These are phyloP conservation scores for Dittrichia graveolens DNA, from an alignment of 129 eudicot species.

Conservation along the genomic window DNA sequence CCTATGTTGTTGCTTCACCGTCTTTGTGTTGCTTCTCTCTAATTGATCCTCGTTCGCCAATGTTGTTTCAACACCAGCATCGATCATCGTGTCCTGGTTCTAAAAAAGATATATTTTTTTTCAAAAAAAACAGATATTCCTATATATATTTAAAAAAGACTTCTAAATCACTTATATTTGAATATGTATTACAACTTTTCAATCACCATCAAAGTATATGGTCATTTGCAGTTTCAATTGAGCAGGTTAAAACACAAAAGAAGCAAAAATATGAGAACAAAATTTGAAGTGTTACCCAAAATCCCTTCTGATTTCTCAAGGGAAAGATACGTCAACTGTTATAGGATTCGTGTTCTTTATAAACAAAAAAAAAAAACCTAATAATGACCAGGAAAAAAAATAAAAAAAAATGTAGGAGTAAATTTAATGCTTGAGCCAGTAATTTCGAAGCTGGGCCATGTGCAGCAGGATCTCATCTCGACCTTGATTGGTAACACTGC, in stretches of 20 bases:
- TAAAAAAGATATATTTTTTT: no score
- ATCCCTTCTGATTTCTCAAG: not conserved
- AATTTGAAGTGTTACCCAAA: not conserved
- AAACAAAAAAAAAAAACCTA: not conserved
- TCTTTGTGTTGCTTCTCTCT: no score
- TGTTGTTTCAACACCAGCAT: no score
- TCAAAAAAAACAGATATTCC: no score
- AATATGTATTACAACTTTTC: no score
- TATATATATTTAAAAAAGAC: no score
- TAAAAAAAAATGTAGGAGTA: not conserved
- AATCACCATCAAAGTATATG: not conserved
- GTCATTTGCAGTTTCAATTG: not conserved
- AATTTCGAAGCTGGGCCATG: slow-evolving; percentile 88
- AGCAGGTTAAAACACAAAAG: not conserved
- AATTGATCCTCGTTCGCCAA: no score
- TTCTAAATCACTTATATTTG: no score
- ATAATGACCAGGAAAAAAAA: no score
- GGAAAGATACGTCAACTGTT: not conserved
- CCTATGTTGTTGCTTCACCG: no score
- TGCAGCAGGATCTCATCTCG: slow-evolving; percentile 93
- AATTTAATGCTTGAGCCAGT: slow-evolving; percentile 89
- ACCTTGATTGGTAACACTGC: slow-evolving; percentile 95
- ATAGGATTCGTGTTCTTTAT: not conserved
- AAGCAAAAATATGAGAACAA: not conserved
- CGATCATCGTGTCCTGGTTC: no score